These are phyloP conservation scores for Aspergillus quadricinctus DNA, from an alignment of 2,329 filamentous ascomycete genomes.

Conservation along the genomic window DNA sequence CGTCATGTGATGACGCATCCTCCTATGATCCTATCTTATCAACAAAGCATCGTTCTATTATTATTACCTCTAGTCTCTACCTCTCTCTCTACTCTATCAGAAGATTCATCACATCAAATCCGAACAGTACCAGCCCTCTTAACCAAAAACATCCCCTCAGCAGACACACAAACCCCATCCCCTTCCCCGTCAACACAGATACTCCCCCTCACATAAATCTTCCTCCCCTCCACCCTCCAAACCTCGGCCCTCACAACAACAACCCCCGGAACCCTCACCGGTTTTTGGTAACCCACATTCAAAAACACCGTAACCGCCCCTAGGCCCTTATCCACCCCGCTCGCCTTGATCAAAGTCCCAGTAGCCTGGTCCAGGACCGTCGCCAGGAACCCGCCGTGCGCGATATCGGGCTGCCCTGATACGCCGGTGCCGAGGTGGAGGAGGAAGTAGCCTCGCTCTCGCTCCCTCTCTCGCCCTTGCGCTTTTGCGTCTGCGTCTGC, in stretches of 20 bases:
- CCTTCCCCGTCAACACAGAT: conserved; percentile 5
- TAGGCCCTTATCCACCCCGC: conserved; percentile 1
- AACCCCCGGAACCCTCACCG: conserved; percentile 2
- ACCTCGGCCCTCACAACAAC: conserved; percentile 5
- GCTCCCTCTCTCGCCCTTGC: not conserved
- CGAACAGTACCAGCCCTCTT: not conserved
- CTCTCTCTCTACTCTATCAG: not conserved
- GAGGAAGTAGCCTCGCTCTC: conserved; percentile 1
- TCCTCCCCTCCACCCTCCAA: conserved; percentile 5
- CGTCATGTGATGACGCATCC: not conserved
- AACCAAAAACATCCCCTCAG: not conserved
- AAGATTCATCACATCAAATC: not conserved
- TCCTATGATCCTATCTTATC: not conserved
- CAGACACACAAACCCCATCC: conserved; percentile 2
- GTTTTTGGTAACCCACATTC: conserved; percentile 1
- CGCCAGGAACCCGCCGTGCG: conserved; percentile 9
- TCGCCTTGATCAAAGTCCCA: not conserved
- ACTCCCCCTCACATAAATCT: conserved; percentile 4
- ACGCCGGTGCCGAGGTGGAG: conserved; percentile 3
- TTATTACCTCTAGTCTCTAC: too few species aligned
- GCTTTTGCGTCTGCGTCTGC: too few species aligned
- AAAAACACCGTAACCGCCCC: conserved; percentile 6
- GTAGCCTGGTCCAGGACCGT: conserved; percentile 6
- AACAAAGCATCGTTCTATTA: not conserved
- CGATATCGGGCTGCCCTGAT: conserved; percentile 1